phyloP scores from a whole-genome alignment of 371 early-diverging fungal genomes.

The Entomophthora muscae region DNA sequence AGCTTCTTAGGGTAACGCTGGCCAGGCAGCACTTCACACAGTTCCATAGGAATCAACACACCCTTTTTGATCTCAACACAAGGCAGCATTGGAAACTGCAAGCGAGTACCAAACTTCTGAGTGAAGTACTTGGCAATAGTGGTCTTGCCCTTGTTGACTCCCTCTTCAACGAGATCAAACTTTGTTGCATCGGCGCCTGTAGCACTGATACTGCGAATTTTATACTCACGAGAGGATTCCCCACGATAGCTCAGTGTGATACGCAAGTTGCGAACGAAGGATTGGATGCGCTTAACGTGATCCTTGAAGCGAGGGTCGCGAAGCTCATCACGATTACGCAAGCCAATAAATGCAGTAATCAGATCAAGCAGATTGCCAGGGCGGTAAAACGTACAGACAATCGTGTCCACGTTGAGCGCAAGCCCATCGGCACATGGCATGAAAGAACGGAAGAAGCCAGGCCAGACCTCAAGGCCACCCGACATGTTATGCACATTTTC shows the following conservation, averaged over 20 bases:
- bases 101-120: conserved; percentile 34
- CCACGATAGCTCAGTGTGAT: not conserved
- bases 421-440: conserved; percentile 19
- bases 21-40: conserved; percentile 52
- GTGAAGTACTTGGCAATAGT: conserved; percentile 59
- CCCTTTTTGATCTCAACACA: conserved; percentile 51
- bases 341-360: not conserved
- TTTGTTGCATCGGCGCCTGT: not conserved
- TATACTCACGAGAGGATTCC: not conserved
- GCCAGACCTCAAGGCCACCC: conserved; percentile 59
- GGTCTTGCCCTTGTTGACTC: conserved; percentile 15
- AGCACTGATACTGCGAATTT: not conserved
- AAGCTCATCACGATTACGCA: not conserved
- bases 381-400: conserved; percentile 1
- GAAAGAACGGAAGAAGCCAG: conserved; percentile 53
- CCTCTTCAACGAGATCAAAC: conserved; percentile 1
- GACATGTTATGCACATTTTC: conserved; percentile 22
- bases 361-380: not conserved
- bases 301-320: not conserved
- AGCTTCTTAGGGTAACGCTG: conserved; percentile 59
- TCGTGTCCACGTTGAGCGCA: conserved; percentile 58
- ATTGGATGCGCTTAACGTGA: not conserved
- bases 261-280: not conserved
- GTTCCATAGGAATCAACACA: conserved; percentile 70
- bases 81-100: conserved; percentile 62